Evolutionary conservation across 306 rosid species (phyloP).

Genomic region (Dalbergia cochinchinensis): DNA sequence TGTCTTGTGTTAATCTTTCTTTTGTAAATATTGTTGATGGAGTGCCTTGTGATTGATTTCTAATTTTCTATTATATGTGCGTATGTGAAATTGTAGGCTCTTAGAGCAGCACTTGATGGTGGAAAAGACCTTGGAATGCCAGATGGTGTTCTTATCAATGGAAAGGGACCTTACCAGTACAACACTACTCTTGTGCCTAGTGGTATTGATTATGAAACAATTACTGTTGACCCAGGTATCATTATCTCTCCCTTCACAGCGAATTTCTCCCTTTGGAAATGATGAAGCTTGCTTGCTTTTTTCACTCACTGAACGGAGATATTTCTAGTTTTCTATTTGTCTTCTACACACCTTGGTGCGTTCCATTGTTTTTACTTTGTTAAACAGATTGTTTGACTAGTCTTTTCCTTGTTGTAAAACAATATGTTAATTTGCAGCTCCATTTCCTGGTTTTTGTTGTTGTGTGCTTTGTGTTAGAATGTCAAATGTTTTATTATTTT

Average conservation of each 20-base stretch:
- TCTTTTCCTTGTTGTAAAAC: background rate
- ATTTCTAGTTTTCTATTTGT: background rate
- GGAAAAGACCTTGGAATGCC: slow-evolving; percentile 87
- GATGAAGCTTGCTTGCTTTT: background rate
- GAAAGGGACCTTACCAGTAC: slow-evolving; percentile 91
- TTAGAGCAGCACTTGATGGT: slow-evolving; percentile 65
- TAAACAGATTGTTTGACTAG: background rate
- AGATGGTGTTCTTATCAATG: slow-evolving; percentile 94
- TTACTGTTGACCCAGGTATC: slow-evolving; percentile 81
- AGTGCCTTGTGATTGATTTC: slow-evolving; percentile 17
- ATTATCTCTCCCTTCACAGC: background rate
- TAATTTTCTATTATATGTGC: background rate
- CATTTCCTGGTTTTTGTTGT: slow-evolving; percentile 4
- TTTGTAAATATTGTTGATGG: slow-evolving; percentile 22
- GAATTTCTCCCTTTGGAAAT: slow-evolving; percentile 1
- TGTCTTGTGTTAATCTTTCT: background rate
- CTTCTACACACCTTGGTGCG: background rate
- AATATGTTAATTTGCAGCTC: background rate
- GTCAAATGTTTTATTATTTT: background rate
- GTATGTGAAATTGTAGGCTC: slow-evolving; percentile 55
- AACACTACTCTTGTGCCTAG: slow-evolving; percentile 78
- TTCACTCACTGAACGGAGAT: background rate
- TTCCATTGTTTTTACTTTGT: slow-evolving; percentile 7
- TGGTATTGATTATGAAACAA: slow-evolving; percentile 63
- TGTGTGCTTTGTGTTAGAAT: background rate